These are phyloP conservation scores for Pseudogymnoascus sp. DNA, from an alignment of 2,329 filamentous ascomycete genomes.

Conservation along the genomic window DNA sequence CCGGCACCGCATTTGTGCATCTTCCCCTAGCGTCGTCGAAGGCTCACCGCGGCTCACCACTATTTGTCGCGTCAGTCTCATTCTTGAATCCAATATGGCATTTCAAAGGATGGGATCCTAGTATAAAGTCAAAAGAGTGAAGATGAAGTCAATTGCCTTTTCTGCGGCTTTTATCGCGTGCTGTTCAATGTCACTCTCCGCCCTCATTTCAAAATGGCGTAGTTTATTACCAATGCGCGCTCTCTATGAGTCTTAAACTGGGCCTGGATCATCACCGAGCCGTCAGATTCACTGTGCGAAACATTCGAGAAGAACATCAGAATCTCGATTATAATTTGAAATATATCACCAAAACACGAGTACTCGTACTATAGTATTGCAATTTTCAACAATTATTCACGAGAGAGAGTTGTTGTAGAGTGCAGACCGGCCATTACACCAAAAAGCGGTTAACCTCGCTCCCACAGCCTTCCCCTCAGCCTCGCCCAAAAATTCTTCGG, in stretches of 20 bases:
- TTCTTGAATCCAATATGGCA: neutral
- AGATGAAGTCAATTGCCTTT: neutral
- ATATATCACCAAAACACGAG: neutral
- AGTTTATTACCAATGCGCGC: neutral
- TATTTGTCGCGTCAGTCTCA: neutral
- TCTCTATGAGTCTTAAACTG: neutral
- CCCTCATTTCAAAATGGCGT: neutral
- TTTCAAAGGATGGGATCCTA: neutral
- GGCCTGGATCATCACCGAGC: neutral
- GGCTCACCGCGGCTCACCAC: neutral
- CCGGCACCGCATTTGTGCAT: neutral
- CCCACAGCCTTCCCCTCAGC: neutral
- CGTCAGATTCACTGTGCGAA: neutral
- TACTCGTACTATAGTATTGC: neutral
- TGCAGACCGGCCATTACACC: neutral
- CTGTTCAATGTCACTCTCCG: neutral
- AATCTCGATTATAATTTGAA: neutral
- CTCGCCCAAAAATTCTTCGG: neutral
- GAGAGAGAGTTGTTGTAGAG: neutral
- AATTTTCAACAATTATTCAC: neutral
- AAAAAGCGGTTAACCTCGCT: neutral
- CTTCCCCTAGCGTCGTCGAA: neutral
- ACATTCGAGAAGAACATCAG: neutral
- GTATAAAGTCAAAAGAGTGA: neutral
- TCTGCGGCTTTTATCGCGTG: neutral